These are phyloP conservation scores for Salix suchowensis DNA, from an alignment of 345 rosid genomes.

Conservation along the genomic window DNA sequence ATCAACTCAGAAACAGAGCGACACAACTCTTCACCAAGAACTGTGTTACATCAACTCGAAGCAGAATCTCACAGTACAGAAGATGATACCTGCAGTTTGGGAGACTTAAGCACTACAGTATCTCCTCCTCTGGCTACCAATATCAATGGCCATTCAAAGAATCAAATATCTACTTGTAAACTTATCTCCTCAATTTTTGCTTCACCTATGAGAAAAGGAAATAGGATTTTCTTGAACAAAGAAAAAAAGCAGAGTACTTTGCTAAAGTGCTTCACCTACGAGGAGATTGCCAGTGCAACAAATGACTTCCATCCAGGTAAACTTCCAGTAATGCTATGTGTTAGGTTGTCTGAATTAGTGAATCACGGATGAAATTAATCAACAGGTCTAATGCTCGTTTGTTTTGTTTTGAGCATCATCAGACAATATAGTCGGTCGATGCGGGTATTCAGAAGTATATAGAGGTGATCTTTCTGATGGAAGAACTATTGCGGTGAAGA, in stretches of 20 bases:
- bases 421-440: slow-evolving; percentile 74
- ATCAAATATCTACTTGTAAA: slow-evolving; percentile 42
- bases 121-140: slow-evolving; percentile 38
- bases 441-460: slow-evolving; percentile 91
- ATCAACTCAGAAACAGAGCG: not conserved
- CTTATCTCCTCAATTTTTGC: slow-evolving; percentile 47
- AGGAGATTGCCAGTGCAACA: slow-evolving; percentile 71
- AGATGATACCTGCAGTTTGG: slow-evolving; percentile 49
- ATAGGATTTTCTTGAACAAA: slow-evolving; percentile 20
- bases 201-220: slow-evolving; percentile 54
- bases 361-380: not conserved
- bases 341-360: not conserved
- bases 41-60: slow-evolving; percentile 43
- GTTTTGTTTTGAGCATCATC: slow-evolving; percentile 12
- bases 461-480: slow-evolving; percentile 80
- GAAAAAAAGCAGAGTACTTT: slow-evolving; percentile 41
- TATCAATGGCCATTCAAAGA: slow-evolving; percentile 24
- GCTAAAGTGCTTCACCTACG: slow-evolving; percentile 61
- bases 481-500: slow-evolving; percentile 72
- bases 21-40: slow-evolving; percentile 52
- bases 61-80: slow-evolving; percentile 56
- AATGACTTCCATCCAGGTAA: slow-evolving; percentile 64
- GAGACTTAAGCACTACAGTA: slow-evolving; percentile 40
- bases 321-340: not conserved
- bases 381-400: not conserved